Base-by-base conservation (phyloP, 2,329 filamentous ascomycete genomes). In the Balansia obtecta region DNA sequence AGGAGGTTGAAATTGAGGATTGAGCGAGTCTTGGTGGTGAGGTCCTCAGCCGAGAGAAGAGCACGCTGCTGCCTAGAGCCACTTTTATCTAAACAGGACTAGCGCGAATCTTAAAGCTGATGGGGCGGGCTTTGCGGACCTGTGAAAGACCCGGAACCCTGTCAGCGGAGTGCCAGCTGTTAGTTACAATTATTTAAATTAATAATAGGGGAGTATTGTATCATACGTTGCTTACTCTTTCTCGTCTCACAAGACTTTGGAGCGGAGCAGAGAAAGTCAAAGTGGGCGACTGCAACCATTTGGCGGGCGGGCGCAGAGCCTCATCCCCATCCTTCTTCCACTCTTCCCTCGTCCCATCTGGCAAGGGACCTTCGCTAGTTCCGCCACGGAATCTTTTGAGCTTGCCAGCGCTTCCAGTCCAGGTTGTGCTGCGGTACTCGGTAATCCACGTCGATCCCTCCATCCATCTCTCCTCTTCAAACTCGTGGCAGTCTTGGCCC, bases 41-140 rank as follows among this genome's bases (percentile, higher is more conserved):
- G 13, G 48, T n/a, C 52, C 50, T 53, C 53, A 57, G 54, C 56
- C 50, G 53, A 53, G 52, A 47, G 50, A 52, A 53, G 52, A 47
- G 50, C 27, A 54, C 52, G 54, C 53, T 57, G 57, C 57, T 59
- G 57, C 57, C 57, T 58, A 45, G 52, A 55, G 9, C 18, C 41
- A 32, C 42, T 22, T 34, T 22, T 34, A 3, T 16, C 54, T 18
- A 41, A 53, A 49, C 8, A 3, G 52, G 54, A 47, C 41, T 57
- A 58, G 56, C 48, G 54, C 44, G 22, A 15, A 37, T 46, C 48
- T 39, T 30, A 46, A 48, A 32, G 50, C 51, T 56, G 54, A 51
- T 52, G 51, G 51, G 7, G 50, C 34, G 46, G 50, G 50, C 51
- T 47, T 43, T 42, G 53, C 30, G 50, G 53, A 56, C 30, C 39